phyloP scores from a whole-genome alignment of 371 early-diverging fungal genomes.

The Mortierella sp. region DNA sequence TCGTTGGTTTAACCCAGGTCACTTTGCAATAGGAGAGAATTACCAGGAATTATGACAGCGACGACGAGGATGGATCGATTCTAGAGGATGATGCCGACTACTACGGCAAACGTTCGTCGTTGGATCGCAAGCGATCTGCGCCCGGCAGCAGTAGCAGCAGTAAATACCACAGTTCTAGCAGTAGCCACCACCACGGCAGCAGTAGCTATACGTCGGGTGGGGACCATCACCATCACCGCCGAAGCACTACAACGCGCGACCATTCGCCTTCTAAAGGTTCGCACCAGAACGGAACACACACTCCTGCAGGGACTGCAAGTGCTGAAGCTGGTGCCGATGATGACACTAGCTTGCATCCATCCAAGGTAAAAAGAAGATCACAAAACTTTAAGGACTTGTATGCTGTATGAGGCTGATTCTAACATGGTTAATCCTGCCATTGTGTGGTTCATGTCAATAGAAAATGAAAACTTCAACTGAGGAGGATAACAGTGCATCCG shows the following conservation, averaged over 20 bases:
- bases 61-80: conserved; percentile 53
- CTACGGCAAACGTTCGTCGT: conserved; percentile 16
- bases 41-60: conserved; percentile 42
- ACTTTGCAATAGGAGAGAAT: conserved; percentile 24
- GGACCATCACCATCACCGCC: conserved; percentile 12
- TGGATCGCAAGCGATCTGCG: conserved; percentile 9
- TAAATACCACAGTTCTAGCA: conserved; percentile 8
- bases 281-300: conserved; percentile 15
- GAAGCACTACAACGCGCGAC: conserved; percentile 13
- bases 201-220: conserved; percentile 9
- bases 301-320: conserved; percentile 2
- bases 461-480: conserved; percentile 18
- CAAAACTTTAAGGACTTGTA: neutral
- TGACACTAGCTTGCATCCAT: conserved; percentile 15
- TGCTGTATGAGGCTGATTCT: neutral
- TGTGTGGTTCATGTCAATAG: neutral
- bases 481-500: neutral
- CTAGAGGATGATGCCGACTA: conserved; percentile 53
- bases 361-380: conserved; percentile 32
- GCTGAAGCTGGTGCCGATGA: conserved; percentile 22
- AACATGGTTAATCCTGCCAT: neutral
- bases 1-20: too few relatives aligned
- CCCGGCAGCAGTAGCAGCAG: conserved; percentile 10
- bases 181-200: conserved; percentile 14
- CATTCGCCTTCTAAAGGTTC: conserved; percentile 26